Percentiles rank a stretch among this genome's conserved stretches.
Conservation (phyloP, 2,329 filamentous ascomycete species). For the Dendryphion nanum region DNA sequence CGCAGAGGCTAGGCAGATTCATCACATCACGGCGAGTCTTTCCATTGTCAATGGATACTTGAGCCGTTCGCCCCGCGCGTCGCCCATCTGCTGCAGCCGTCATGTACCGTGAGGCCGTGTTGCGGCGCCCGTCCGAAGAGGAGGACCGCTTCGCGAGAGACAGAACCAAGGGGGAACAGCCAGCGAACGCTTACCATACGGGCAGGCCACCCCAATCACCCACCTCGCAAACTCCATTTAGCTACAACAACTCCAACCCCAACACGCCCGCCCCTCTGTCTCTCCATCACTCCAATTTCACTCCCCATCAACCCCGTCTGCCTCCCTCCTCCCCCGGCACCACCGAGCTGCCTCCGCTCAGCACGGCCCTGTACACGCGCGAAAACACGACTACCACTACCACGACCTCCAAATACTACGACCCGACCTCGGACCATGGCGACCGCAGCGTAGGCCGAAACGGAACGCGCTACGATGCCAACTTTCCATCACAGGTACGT, state of each 20-base stretch:
- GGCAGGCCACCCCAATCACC: constrained; percentile 35
- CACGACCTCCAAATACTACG: constrained; percentile 42
- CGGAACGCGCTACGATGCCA: constrained; percentile 32
- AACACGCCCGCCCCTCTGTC: constrained; percentile 31
- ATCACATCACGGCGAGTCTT: too few species aligned
- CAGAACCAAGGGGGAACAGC: constrained; percentile 30
- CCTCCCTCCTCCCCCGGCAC: constrained; percentile 37
- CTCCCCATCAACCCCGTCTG: constrained; percentile 19
- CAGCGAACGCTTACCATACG: constrained; percentile 33
- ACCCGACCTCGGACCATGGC: constrained; percentile 49
- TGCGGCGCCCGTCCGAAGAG: constrained; percentile 27
- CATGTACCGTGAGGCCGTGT: constrained; percentile 31
- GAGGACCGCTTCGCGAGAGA: constrained; percentile 29
- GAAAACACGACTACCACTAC: constrained; percentile 34
- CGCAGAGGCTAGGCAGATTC: too few species aligned
- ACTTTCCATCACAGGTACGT: constrained; percentile 34
- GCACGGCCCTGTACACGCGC: constrained; percentile 39
- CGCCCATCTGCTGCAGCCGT: constrained; percentile 3
- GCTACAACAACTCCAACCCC: constrained; percentile 29
- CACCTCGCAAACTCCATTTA: constrained; percentile 30
- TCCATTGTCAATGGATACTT: too few species aligned
- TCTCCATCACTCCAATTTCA: constrained; percentile 22
- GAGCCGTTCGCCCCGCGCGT: too few species aligned
- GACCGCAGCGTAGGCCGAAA: constrained; percentile 28
- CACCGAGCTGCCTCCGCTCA: constrained; percentile 41